Evolutionary conservation across 371 early-diverging fungal species (phyloP).

Genomic region (Haplosporangium sp.): DNA sequence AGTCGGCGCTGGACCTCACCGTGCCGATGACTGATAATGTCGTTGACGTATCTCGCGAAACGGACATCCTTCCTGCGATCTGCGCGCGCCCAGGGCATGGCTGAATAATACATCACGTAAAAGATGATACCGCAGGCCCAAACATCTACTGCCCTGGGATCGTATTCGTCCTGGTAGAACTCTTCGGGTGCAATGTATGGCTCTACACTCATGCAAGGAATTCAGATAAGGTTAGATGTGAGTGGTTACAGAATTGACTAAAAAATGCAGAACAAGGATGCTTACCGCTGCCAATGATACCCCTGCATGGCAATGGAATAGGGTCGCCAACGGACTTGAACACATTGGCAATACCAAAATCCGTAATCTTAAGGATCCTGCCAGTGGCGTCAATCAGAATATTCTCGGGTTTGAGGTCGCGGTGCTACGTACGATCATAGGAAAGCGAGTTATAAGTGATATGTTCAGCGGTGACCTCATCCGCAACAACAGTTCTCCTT

Average conservation of each 20-base stretch:
- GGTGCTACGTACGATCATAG: slow-evolving; percentile 47
- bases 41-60: slow-evolving; percentile 26
- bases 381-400: slow-evolving; percentile 78
- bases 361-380: slow-evolving; percentile 84
- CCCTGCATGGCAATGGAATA: slow-evolving; percentile 37
- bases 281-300: slow-evolving; percentile 51
- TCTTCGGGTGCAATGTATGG: slow-evolving; percentile 72
- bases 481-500: too few species aligned
- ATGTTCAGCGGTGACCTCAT: not conserved
- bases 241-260: not conserved
- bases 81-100: slow-evolving; percentile 53
- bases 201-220: slow-evolving; percentile 53
- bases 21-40: slow-evolving; percentile 30
- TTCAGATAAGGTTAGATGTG: not conserved
- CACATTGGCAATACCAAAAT: slow-evolving; percentile 83
- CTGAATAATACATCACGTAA: slow-evolving; percentile 49
- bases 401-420: slow-evolving; percentile 94
- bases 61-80: slow-evolving; percentile 45
- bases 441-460: not conserved
- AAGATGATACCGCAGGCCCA: slow-evolving; percentile 70
- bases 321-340: slow-evolving; percentile 64
- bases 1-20: slow-evolving; percentile 26
- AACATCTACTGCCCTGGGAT: slow-evolving; percentile 61
- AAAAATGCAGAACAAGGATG: not conserved
- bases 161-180: slow-evolving; percentile 62